Evolutionary conservation across 176 grass and related monocot species (phyloP).

Genomic region (Aegilops speltoides): DNA sequence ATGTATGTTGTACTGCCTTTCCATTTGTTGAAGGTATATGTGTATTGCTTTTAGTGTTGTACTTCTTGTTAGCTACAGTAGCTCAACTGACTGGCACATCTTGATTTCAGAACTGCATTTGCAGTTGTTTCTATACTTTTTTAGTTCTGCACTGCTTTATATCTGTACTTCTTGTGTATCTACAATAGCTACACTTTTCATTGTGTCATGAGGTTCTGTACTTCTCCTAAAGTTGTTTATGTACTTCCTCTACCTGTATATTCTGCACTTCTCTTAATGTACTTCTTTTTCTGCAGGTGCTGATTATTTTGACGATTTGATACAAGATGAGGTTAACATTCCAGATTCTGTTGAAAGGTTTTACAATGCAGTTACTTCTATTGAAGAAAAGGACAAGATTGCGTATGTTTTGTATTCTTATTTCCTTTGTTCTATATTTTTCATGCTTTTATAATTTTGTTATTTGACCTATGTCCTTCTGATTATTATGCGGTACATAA

Average conservation of each 20-base stretch:
- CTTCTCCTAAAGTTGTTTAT: too few species aligned
- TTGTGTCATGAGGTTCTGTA: too few species aligned
- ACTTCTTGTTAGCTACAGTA: too few species aligned
- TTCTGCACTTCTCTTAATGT: background rate
- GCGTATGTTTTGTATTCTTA: background rate
- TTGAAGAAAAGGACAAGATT: background rate
- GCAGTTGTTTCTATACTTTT: too few species aligned
- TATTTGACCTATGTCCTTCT: background rate
- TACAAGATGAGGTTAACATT: background rate
- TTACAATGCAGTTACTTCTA: background rate
- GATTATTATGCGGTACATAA: background rate
- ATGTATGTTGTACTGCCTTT: too few species aligned
- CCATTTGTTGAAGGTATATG: too few species aligned
- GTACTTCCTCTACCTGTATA: background rate
- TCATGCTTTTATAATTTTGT: background rate
- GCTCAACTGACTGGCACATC: too few species aligned
- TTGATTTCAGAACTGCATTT: too few species aligned
- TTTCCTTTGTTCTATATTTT: background rate
- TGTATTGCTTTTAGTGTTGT: too few species aligned
- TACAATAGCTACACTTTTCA: too few species aligned
- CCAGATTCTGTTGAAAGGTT: background rate
- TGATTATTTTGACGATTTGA: background rate
- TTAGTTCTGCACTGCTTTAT: too few species aligned
- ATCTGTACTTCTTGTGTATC: too few species aligned
- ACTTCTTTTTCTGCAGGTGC: background rate